Evolutionary conservation across 768 basidiomycete species (phyloP).

Genomic region (Xerocomellus amylosporus): DNA sequence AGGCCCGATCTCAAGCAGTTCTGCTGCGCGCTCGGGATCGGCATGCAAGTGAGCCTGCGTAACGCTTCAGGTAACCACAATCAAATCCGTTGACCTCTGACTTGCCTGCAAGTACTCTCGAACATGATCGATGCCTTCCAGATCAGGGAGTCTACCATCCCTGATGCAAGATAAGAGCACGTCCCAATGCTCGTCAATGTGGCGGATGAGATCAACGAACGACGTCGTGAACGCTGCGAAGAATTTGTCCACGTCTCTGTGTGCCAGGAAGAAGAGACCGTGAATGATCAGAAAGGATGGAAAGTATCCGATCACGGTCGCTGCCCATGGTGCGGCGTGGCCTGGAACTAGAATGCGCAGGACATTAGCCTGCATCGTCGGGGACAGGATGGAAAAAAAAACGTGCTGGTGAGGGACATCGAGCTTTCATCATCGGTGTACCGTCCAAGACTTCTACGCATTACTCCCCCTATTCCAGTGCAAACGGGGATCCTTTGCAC

Average conservation of each 20-base stretch:
- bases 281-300: slow-evolving; percentile 21
- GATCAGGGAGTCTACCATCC: slow-evolving; percentile 13
- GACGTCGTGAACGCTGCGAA: not conserved
- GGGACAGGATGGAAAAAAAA: not conserved
- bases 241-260: slow-evolving; percentile 1
- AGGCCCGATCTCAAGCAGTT: slow-evolving; percentile 13
- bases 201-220: slow-evolving; percentile 13
- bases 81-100: not conserved
- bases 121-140: slow-evolving; percentile 11
- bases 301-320: slow-evolving; percentile 8
- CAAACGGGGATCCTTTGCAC: slow-evolving; percentile 10
- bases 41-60: slow-evolving; percentile 10
- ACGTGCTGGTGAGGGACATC: not conserved
- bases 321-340: slow-evolving; percentile 14
- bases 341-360: slow-evolving; percentile 8
- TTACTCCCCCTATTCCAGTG: not conserved
- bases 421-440: slow-evolving; percentile 6
- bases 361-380: not conserved
- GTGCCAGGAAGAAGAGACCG: slow-evolving; percentile 20
- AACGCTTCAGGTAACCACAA: not conserved
- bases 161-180: slow-evolving; percentile 15
- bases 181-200: slow-evolving; percentile 17
- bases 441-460: slow-evolving; percentile 13
- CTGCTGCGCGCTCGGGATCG: slow-evolving; percentile 15
- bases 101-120: slow-evolving; percentile 14